These are phyloP conservation scores for Colletotrichum kahawae DNA, from an alignment of 2,329 filamentous ascomycete species.

Conservation along the genomic window DNA sequence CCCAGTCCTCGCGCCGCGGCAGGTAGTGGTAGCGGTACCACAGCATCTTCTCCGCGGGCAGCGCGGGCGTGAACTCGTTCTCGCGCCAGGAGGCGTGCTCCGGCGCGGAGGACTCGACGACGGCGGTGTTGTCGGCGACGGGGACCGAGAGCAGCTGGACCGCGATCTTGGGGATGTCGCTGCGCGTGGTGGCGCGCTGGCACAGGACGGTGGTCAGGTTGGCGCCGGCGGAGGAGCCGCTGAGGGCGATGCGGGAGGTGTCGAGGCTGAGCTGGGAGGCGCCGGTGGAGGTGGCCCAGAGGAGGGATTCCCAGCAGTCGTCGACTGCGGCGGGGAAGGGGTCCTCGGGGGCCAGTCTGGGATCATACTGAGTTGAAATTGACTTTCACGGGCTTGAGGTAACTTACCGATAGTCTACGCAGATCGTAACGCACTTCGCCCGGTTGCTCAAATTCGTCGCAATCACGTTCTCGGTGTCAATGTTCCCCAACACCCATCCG, in stretches of 20 bases:
- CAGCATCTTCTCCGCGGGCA: slow-evolving; percentile 62
- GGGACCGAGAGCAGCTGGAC: slow-evolving; percentile 62
- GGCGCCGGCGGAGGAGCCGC: slow-evolving; percentile 49
- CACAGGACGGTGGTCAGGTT: slow-evolving; percentile 58
- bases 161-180: slow-evolving; percentile 31
- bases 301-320: slow-evolving; percentile 60
- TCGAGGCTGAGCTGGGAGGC: slow-evolving; percentile 41
- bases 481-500: slow-evolving; percentile 63
- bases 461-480: slow-evolving; percentile 62
- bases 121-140: slow-evolving; percentile 64
- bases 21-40: slow-evolving; percentile 67
- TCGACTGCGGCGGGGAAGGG: slow-evolving; percentile 62
- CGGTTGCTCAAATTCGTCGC: slow-evolving; percentile 58
- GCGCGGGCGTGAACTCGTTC: slow-evolving; percentile 55
- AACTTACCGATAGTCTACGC: slow-evolving; percentile 57
- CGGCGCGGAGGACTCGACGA: slow-evolving; percentile 40
- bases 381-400: neutral
- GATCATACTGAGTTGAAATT: neutral
- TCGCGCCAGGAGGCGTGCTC: slow-evolving; percentile 51
- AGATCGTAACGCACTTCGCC: slow-evolving; percentile 57
- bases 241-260: slow-evolving; percentile 47
- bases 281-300: slow-evolving; percentile 45
- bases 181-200: slow-evolving; percentile 49
- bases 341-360: slow-evolving; percentile 59
- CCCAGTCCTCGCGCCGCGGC: slow-evolving; percentile 48